These are phyloP conservation scores for Platanus orientalis DNA, from an alignment of 164 flowering plant species.

Conservation along the genomic window DNA sequence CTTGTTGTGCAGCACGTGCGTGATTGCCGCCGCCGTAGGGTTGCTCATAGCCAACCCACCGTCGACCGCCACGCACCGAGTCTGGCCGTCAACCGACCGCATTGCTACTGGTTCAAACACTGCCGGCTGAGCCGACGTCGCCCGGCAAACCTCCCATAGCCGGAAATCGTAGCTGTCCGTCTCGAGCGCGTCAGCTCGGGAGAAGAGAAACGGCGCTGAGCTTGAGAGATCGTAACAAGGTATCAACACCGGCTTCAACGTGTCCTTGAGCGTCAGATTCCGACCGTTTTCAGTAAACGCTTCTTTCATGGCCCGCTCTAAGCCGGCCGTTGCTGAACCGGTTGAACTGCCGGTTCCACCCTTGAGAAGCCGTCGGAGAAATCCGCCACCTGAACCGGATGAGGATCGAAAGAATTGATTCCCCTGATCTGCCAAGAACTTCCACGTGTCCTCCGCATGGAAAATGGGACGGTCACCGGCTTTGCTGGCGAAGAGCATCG, in stretches of 20 bases:
- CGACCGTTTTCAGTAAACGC: constrained; percentile 42
- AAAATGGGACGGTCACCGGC: constrained; percentile 53
- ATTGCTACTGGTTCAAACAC: constrained; percentile 11
- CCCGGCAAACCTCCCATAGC: background rate
- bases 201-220: constrained; percentile 1
- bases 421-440: constrained; percentile 56
- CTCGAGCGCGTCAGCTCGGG: constrained; percentile 1
- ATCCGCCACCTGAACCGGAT: constrained; percentile 18
- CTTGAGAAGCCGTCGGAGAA: constrained; percentile 29
- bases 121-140: background rate
- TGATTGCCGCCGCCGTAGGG: constrained; percentile 31
- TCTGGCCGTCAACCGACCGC: constrained; percentile 23
- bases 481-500: constrained; percentile 75
- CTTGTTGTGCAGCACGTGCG: constrained; percentile 31
- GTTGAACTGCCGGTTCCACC: constrained; percentile 12
- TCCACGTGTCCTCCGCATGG: constrained; percentile 82
- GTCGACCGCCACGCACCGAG: constrained; percentile 17
- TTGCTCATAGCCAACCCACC: constrained; percentile 27
- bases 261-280: constrained; percentile 2
- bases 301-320: constrained; percentile 62
- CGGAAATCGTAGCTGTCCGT: background rate
- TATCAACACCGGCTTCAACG: constrained; percentile 1
- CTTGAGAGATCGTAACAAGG: background rate
- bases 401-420: constrained; percentile 32
- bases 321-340: constrained; percentile 29